These are phyloP conservation scores for Stephanodiscus minutulus DNA, from an alignment of 108 stramenopile species.

Conservation along the genomic window DNA sequence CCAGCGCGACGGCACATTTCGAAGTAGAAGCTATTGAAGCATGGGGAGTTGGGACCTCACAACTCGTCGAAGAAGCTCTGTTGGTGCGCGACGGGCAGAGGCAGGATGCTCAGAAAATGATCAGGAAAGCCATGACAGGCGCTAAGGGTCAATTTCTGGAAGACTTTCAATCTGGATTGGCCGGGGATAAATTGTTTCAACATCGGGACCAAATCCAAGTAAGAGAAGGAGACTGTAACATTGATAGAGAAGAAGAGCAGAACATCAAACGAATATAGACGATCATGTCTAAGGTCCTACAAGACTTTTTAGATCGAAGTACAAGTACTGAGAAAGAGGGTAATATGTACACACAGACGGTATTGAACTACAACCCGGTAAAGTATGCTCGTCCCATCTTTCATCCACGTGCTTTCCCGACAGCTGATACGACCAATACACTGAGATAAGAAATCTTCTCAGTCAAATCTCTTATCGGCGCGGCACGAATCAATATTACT, in stretches of 20 bases:
- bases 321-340: no score
- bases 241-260: conserved; percentile 16
- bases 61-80: conserved; percentile 67
- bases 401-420: no score
- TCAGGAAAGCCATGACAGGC: conserved; percentile 72
- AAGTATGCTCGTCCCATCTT: no score
- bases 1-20: conserved; percentile 40
- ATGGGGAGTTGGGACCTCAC: conserved; percentile 79
- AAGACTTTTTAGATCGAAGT: no score
- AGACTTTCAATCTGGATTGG: conserved; percentile 77
- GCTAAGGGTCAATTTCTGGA: conserved; percentile 82
- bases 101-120: conserved; percentile 56
- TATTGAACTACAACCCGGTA: no score
- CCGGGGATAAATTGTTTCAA: conserved; percentile 72
- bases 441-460: no score
- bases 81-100: conserved; percentile 53
- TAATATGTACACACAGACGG: no score
- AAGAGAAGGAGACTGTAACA: conserved; percentile 49
- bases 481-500: no score
- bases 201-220: conserved; percentile 71
- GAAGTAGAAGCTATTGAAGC: conserved; percentile 75
- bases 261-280: background rate
- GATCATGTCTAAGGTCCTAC: no score
- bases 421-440: no score
- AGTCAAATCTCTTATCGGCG: no score